Percentiles rank a stretch among this genome's conserved stretches.
Conservation (phyloP, 257 asterid species). For the Forsythia viridissima region DNA sequence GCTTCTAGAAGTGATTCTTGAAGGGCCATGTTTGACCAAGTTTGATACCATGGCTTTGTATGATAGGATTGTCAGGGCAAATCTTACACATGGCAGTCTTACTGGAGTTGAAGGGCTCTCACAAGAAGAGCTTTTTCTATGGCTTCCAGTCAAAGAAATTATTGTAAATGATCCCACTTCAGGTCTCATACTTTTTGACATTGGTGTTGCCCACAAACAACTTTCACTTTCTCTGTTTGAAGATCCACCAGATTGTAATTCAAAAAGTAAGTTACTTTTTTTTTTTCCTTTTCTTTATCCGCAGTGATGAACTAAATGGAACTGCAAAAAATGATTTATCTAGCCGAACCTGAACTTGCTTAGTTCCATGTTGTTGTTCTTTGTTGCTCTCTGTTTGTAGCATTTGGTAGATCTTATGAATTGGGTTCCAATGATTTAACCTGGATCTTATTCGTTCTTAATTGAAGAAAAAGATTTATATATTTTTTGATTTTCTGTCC, state of each 20-base stretch:
- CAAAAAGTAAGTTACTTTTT: conserved; percentile 34
- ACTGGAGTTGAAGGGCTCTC: conserved; percentile 79
- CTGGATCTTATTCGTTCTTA: too few relatives aligned
- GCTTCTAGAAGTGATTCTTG: conserved; percentile 68
- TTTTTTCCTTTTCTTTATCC: neutral
- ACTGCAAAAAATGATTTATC: too few relatives aligned
- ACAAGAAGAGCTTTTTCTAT: conserved; percentile 90
- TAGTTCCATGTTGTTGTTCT: too few relatives aligned
- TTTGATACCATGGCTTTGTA: conserved; percentile 89
- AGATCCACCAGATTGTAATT: conserved; percentile 80
- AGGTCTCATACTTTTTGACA: conserved; percentile 78
- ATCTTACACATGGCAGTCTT: conserved; percentile 76
- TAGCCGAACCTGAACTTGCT: too few relatives aligned
- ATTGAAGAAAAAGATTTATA: neutral
- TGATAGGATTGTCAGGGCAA: conserved; percentile 71
- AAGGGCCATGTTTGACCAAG: conserved; percentile 81
- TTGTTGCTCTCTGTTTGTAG: too few relatives aligned
- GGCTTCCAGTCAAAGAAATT: conserved; percentile 91
- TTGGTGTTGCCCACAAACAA: conserved; percentile 86
- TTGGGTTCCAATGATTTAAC: too few relatives aligned
- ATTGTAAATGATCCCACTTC: conserved; percentile 73
- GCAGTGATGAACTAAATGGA: too few relatives aligned
- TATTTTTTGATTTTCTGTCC: too few relatives aligned
- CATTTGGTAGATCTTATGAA: too few relatives aligned
- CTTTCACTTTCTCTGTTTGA: conserved; percentile 85